Base-by-base conservation (phyloP, 2,329 filamentous ascomycete species). In the Cladorrhinum sp. region DNA sequence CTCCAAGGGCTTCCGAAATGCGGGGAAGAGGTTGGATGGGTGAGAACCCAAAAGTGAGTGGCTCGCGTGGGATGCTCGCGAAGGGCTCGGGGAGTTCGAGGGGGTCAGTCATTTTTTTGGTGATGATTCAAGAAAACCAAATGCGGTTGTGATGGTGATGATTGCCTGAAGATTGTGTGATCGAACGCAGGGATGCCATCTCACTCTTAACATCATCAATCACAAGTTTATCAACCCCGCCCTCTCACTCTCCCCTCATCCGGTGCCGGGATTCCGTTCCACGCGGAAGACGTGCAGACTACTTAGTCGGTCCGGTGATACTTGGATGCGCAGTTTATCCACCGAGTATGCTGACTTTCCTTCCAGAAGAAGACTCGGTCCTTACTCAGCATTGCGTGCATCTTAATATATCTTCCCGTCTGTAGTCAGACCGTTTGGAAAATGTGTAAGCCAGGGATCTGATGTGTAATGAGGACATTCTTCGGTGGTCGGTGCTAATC, bases 21-120 rank as follows among this genome's bases (percentile, higher is more conserved):
- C 86, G 81, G 58, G 85, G 84, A 36, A 91, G 81, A 55, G 79
- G 73, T 70, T 91, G 86, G 68, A 91, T 87, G 27, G 87, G 87
- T 0, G 87, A 89, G 16, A 86, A 84, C 0, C 85, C 85, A 57
- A 90, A 87, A 62, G 88, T 83, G 66, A 90, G 81, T 9, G 77
- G 72, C 66, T 84, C 76, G 61, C 83, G 80, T 12, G 86, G 85
- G 67, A 90, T 89, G 69, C 80, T 79, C 57, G 83, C 81, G 68
- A 89, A 88, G 20, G 83, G 82, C 58, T 84, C 78, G 7, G 86
- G 85, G 45, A 88, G 81, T 8, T 18, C n/a, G 8, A 45, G 41
- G 8, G 16, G n/a, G 41, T 18, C 16, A 7, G 41, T 7, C 41
- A 45, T 45, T 45, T 45, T 18, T 18, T 45, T 13, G 32, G n/a